phyloP scores from a whole-genome alignment of 2,329 filamentous ascomycete genomes.

The Botrytis cinerea region DNA sequence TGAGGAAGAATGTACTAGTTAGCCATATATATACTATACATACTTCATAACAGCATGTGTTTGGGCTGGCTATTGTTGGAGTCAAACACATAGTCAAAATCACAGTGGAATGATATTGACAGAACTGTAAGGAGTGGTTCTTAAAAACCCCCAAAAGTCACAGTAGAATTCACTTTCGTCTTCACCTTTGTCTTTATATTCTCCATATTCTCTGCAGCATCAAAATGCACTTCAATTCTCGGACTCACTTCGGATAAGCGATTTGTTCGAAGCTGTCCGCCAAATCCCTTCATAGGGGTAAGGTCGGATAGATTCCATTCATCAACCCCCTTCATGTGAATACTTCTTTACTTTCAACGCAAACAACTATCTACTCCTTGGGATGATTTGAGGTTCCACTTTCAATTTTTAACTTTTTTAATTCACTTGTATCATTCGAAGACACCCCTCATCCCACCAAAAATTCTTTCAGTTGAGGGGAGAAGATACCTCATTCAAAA shows the following conservation, averaged over 20 bases:
- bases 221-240: not conserved
- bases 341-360: not conserved
- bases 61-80: fast-evolving
- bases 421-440: not conserved
- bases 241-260: not conserved
- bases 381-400: not conserved
- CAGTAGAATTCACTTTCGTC: not conserved
- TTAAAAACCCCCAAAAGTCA: not conserved
- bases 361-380: fast-evolving
- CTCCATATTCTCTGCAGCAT: not conserved
- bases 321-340: conserved; percentile 9
- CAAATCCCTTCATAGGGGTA: not conserved
- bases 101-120: not conserved
- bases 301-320: not conserved
- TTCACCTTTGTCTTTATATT: not conserved
- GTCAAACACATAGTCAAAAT: too few relatives aligned
- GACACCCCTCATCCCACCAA: not conserved
- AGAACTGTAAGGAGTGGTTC: not conserved
- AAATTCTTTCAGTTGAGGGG: not conserved
- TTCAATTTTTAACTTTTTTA: not conserved
- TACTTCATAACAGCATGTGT: not conserved
- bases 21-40: not conserved
- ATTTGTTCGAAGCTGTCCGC: not conserved
- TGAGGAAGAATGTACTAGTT: not conserved
- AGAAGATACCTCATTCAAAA: not conserved